These are phyloP conservation scores for Urochloa ruziziensis DNA, from an alignment of 176 grass and related monocot species.

Conservation along the genomic window DNA sequence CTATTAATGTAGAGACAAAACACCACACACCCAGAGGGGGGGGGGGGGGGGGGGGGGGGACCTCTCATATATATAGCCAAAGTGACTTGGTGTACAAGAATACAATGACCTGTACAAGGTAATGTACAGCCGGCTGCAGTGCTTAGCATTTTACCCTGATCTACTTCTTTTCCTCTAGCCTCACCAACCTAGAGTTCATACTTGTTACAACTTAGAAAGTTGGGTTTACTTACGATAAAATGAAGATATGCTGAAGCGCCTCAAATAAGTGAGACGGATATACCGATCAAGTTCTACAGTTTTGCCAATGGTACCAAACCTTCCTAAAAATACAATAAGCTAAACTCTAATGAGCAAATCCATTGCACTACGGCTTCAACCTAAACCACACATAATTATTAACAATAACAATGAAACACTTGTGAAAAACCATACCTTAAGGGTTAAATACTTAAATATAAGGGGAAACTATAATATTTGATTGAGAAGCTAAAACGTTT, in stretches of 20 bases:
- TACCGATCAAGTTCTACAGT: neutral
- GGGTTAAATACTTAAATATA: neutral
- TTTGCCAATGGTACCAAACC: neutral
- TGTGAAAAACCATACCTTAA: neutral
- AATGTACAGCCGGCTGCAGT: too few relatives aligned
- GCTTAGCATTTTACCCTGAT: neutral
- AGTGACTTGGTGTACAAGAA: too few relatives aligned
- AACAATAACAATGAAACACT: neutral
- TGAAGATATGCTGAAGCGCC: neutral
- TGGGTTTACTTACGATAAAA: neutral
- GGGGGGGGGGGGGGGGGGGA: too few relatives aligned
- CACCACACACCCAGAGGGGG: too few relatives aligned
- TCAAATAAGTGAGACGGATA: neutral
- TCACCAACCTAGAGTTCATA: neutral
- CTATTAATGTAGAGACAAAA: too few relatives aligned
- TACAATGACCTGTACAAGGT: too few relatives aligned
- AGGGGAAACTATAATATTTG: neutral
- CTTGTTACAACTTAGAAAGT: neutral
- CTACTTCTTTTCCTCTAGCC: neutral
- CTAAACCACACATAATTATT: neutral
- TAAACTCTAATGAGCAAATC: neutral
- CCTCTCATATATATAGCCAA: too few relatives aligned
- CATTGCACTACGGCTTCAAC: neutral
- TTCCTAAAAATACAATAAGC: neutral
- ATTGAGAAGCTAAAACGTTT: neutral